Percentiles rank a stretch among this genome's conserved stretches.
Evolutionary conservation across 352 stramenopile genomes (phyloP).

Genomic region (Pythium insidiosum): DNA sequence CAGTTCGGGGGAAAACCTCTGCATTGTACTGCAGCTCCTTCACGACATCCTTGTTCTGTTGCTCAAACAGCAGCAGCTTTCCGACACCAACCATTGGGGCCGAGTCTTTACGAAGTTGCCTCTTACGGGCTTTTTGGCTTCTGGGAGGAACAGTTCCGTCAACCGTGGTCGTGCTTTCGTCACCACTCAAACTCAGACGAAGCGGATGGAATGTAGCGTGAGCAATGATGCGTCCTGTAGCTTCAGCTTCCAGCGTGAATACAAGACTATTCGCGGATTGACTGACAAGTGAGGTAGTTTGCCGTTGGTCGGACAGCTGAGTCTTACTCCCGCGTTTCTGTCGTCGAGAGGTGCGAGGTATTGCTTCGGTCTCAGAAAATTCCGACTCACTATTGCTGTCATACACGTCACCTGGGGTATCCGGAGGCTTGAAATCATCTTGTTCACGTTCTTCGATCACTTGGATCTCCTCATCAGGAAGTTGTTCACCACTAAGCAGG

Average conservation of each 20-base stretch:
- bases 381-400: conserved; percentile 87
- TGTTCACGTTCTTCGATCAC: conserved; percentile 31
- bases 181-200: conserved; percentile 11
- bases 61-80: conserved; percentile 83
- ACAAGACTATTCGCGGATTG: conserved; percentile 58
- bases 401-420: conserved; percentile 36
- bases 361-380: conserved; percentile 62
- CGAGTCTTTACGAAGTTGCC: conserved; percentile 60
- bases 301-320: not conserved
- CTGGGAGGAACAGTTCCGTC: conserved; percentile 17
- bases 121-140: conserved; percentile 66
- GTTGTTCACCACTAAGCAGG: conserved; percentile 66
- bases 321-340: conserved; percentile 7
- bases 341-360: conserved; percentile 18
- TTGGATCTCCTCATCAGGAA: conserved; percentile 31
- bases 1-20: conserved; percentile 69
- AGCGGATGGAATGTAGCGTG: conserved; percentile 57
- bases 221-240: conserved; percentile 71
- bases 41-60: conserved; percentile 88
- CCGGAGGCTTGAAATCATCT: conserved; percentile 15
- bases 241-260: conserved; percentile 78
- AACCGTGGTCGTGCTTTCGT: conserved; percentile 3
- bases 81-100: conserved; percentile 59
- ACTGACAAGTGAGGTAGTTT: conserved; percentile 1
- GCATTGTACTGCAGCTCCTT: conserved; percentile 87